Percentiles rank a stretch among this genome's conserved stretches.
These are phyloP conservation scores for Novymonas esmeraldas DNA, from an alignment of 208 protist species.

Conservation along the genomic window DNA sequence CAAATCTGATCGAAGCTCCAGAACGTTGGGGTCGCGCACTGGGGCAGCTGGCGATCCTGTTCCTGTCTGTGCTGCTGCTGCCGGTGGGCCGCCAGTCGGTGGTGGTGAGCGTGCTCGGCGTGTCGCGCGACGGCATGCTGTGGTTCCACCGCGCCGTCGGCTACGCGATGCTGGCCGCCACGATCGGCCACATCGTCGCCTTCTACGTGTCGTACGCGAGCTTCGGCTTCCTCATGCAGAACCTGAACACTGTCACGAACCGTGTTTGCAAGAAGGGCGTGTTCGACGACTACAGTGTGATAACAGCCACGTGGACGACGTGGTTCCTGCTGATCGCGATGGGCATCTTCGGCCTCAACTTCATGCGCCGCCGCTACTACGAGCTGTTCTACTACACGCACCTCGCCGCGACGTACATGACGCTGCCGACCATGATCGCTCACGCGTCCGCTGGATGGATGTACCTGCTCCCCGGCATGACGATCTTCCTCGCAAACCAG, in stretches of 20 bases:
- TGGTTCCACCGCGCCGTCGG: constrained; percentile 59
- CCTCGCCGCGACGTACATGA: constrained; percentile 47
- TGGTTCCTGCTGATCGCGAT: constrained; percentile 51
- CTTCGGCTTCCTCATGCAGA: constrained; percentile 17
- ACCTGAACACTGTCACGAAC: constrained; percentile 30
- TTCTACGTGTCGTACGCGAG: constrained; percentile 32
- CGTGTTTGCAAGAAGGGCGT: constrained; percentile 19
- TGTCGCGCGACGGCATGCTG: constrained; percentile 56
- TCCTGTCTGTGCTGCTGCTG: constrained; percentile 63
- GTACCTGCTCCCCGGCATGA: constrained; percentile 61
- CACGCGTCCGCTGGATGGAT: constrained; percentile 63
- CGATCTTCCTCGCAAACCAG: constrained; percentile 57
- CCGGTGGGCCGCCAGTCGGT: constrained; percentile 56
- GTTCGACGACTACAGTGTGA: constrained; percentile 44
- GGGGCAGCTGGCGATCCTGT: constrained; percentile 60
- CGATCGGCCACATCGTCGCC: constrained; percentile 34
- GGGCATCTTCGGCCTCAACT: constrained; percentile 45
- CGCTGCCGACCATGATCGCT: constrained; percentile 51
- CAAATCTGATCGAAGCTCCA: constrained; percentile 6
- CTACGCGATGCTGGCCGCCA: constrained; percentile 34
- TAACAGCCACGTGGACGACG: constrained; percentile 40
- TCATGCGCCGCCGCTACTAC: constrained; percentile 53
- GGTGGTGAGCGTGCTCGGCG: constrained; percentile 46
- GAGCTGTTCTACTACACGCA: constrained; percentile 80
- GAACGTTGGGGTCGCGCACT: constrained; percentile 51